Percentiles rank a stretch among this genome's conserved stretches.
phyloP scores from a whole-genome alignment of 768 basidiomycete species.

The Sistotremastrum suecicum region DNA sequence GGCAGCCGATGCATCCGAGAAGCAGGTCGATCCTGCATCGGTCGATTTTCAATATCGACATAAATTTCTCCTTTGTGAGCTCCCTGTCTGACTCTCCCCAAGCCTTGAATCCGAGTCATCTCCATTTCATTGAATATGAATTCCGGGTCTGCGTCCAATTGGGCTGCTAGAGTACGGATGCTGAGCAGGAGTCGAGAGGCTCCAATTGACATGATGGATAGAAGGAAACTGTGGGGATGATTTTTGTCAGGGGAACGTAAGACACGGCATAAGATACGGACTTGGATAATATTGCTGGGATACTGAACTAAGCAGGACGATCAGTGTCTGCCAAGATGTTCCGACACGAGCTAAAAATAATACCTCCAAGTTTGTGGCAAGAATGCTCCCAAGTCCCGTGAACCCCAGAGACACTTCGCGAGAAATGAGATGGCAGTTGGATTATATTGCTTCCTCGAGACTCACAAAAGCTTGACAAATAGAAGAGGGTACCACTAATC shows the following conservation, averaged over 20 bases:
- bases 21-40: too few relatives aligned
- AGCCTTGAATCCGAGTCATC: constrained; percentile 23
- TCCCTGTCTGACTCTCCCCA: constrained; percentile 18
- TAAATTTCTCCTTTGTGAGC: constrained; percentile 22
- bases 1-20: too few relatives aligned
- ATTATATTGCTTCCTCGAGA: too few relatives aligned
- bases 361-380: too few relatives aligned
- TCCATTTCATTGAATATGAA: constrained; percentile 33
- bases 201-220: constrained; percentile 13
- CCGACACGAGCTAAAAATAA: too few relatives aligned
- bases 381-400: too few relatives aligned
- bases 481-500: too few relatives aligned
- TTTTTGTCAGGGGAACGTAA: not conserved
- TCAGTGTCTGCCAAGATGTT: too few relatives aligned
- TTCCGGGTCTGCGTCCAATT: constrained; percentile 24
- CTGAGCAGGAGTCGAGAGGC: constrained; percentile 26
- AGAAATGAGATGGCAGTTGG: too few relatives aligned
- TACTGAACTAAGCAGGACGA: not conserved
- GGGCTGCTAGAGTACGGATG: constrained; percentile 27
- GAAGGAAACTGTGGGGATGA: constrained; percentile 4
- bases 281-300: not conserved
- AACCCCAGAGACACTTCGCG: too few relatives aligned
- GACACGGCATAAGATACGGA: not conserved
- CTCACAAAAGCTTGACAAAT: too few relatives aligned
- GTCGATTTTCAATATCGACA: too few relatives aligned